phyloP scores from a whole-genome alignment of 495 filamentous ascomycete species.

The Penicillium roqueforti region DNA sequence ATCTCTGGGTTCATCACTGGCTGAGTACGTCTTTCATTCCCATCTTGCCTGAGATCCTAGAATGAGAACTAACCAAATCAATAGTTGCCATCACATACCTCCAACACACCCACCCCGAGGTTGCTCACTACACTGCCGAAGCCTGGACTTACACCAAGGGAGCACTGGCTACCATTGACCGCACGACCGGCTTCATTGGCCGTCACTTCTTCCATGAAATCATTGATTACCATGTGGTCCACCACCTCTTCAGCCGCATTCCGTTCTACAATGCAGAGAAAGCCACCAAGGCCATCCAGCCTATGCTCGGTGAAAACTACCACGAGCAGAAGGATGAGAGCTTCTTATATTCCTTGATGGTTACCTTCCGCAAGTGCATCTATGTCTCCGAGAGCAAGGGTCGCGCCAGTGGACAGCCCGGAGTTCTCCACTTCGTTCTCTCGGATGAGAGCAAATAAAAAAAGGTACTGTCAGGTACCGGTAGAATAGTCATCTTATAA shows the following conservation, averaged over 20 bases:
- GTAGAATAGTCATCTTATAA: not conserved
- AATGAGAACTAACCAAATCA: not conserved
- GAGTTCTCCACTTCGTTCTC: slow-evolving; percentile 21
- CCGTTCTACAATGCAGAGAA: slow-evolving; percentile 88
- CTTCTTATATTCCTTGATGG: slow-evolving; percentile 22
- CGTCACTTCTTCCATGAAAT: slow-evolving; percentile 82
- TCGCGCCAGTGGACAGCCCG: not conserved
- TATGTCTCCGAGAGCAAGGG: slow-evolving; percentile 18
- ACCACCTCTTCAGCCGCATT: slow-evolving; percentile 79
- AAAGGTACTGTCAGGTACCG: not conserved
- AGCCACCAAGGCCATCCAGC: slow-evolving; percentile 76
- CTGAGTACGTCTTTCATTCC: slow-evolving; percentile 34
- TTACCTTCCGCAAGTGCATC: slow-evolving; percentile 25
- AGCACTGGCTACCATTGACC: slow-evolving; percentile 80
- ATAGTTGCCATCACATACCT: slow-evolving; percentile 78
- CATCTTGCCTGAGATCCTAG: not conserved
- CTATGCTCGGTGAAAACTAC: slow-evolving; percentile 78
- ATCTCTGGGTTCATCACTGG: slow-evolving; percentile 61
- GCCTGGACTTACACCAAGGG: slow-evolving; percentile 82
- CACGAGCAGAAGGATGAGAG: slow-evolving; percentile 51
- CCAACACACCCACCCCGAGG: slow-evolving; percentile 78
- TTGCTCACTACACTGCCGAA: slow-evolving; percentile 72
- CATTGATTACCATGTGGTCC: slow-evolving; percentile 84
- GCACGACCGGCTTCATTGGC: slow-evolving; percentile 83
- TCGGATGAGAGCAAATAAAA: slow-evolving; percentile 9